Percentiles rank a stretch among this genome's conserved stretches.
Evolutionary conservation across 2,329 filamentous ascomycete species (phyloP).

Genomic region (Cladosporium sp.): DNA sequence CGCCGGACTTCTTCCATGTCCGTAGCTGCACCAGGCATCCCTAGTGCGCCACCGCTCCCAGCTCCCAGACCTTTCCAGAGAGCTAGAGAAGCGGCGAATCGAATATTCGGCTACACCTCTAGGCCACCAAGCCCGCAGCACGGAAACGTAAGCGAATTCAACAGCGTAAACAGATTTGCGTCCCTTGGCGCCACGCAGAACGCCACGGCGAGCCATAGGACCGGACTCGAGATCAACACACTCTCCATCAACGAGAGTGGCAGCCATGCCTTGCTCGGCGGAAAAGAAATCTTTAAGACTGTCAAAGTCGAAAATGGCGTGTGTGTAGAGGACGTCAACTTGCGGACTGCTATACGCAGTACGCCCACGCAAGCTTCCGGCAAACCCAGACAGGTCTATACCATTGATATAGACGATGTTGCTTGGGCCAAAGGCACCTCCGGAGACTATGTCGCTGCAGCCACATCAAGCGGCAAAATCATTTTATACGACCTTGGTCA

Average conservation of each 20-base stretch:
- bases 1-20: constrained; percentile 14
- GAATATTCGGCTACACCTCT: constrained; percentile 33
- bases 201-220: constrained; percentile 61
- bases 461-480: constrained; percentile 65
- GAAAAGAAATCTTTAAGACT: constrained; percentile 66
- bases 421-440: constrained; percentile 66
- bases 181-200: constrained; percentile 41
- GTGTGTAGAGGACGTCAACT: constrained; percentile 63
- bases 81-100: constrained; percentile 35
- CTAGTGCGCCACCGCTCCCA: constrained; percentile 27
- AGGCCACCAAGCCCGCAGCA: constrained; percentile 30
- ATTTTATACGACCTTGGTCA: constrained; percentile 65
- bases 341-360: constrained; percentile 61
- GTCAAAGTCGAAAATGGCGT: constrained; percentile 57
- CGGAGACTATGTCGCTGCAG: constrained; percentile 62
- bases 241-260: constrained; percentile 63
- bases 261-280: constrained; percentile 64
- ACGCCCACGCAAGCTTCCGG: constrained; percentile 54
- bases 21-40: constrained; percentile 12
- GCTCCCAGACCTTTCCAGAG: constrained; percentile 33
- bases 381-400: constrained; percentile 46
- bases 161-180: constrained; percentile 24
- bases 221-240: constrained; percentile 63
- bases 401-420: constrained; percentile 64
- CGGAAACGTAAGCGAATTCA: constrained; percentile 5